Conservation (phyloP, 306 rosid genomes). For the Cyamopsis tetragonoloba region DNA sequence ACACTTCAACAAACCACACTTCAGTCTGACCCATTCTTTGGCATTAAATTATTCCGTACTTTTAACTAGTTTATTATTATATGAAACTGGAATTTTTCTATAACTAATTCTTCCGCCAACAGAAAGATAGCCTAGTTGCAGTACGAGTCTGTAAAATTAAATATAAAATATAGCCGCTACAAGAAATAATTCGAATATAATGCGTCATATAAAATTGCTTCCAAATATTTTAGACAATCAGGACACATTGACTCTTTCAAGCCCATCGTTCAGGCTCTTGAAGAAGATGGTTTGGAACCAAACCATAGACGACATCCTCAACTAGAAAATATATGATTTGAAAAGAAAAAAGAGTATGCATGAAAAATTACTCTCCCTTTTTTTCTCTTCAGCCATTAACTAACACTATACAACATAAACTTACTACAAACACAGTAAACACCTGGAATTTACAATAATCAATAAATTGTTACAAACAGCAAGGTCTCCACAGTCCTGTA, state of each 20-base stretch:
- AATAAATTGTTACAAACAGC: slow-evolving; percentile 39
- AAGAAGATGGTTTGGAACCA: background rate
- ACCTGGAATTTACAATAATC: slow-evolving; percentile 39
- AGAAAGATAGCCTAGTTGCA: too few relatives aligned
- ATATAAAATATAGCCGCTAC: background rate
- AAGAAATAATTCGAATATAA: background rate
- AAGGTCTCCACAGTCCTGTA: slow-evolving; percentile 20
- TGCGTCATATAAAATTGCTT: slow-evolving; percentile 5
- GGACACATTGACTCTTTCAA: background rate
- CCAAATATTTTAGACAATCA: slow-evolving; percentile 6
- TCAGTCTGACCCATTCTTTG: too few relatives aligned
- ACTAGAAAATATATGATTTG: background rate
- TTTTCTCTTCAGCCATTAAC: slow-evolving; percentile 27
- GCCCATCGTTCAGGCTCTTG: background rate
- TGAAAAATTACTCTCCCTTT: slow-evolving; percentile 24
- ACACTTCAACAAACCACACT: too few relatives aligned
- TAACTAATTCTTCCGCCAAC: too few relatives aligned
- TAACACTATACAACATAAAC: slow-evolving; percentile 35
- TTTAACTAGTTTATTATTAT: too few relatives aligned
- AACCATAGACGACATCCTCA: background rate
- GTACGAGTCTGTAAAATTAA: background rate
- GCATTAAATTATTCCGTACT: too few relatives aligned
- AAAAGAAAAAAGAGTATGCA: background rate
- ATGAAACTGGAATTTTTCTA: too few relatives aligned
- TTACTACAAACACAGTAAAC: slow-evolving; percentile 30